These are phyloP conservation scores for Daphne laureola DNA, from an alignment of 441 rosid genomes.

Conservation along the genomic window DNA sequence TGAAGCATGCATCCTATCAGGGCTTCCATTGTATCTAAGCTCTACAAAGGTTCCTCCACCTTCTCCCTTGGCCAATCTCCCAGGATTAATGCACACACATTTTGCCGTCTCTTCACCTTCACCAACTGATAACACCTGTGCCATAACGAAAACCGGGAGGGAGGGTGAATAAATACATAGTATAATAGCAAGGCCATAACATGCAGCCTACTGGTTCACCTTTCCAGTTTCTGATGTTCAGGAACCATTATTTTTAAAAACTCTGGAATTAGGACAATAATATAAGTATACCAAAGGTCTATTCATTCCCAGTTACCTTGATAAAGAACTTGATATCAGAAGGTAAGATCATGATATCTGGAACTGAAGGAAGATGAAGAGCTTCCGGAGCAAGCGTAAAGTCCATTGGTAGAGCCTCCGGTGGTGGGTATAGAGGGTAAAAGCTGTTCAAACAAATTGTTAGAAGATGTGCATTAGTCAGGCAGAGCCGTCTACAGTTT, in stretches of 20 bases:
- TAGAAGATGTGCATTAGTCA: slow-evolving; percentile 2
- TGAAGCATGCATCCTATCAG: slow-evolving; percentile 59
- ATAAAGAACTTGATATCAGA: slow-evolving; percentile 83
- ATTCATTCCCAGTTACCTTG: slow-evolving; percentile 39
- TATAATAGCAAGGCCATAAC: not conserved
- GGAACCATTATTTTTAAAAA: not conserved
- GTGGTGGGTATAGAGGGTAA: slow-evolving; percentile 86
- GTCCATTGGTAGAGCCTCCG: slow-evolving; percentile 77
- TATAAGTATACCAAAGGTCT: not conserved
- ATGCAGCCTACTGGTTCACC: too few species aligned
- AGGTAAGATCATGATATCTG: slow-evolving; percentile 79
- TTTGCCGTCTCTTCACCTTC: slow-evolving; percentile 55
- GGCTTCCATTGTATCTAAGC: slow-evolving; percentile 52
- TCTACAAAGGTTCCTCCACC: slow-evolving; percentile 89
- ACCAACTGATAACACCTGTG: slow-evolving; percentile 52
- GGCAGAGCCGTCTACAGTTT: not conserved
- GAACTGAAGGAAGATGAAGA: slow-evolving; percentile 44
- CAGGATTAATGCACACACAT: slow-evolving; percentile 87
- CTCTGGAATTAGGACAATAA: slow-evolving; percentile 3
- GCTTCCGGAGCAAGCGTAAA: slow-evolving; percentile 74
- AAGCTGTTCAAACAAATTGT: slow-evolving; percentile 44
- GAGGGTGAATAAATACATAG: not conserved
- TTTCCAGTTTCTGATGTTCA: not conserved
- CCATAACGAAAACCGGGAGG: not conserved
- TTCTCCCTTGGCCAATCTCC: slow-evolving; percentile 88